A percentile compares a stretch with the other conserved stretches of the same genome.
phyloP scores from a whole-genome alignment of 164 flowering plant genomes.

The Euptelea pleiosperma region DNA sequence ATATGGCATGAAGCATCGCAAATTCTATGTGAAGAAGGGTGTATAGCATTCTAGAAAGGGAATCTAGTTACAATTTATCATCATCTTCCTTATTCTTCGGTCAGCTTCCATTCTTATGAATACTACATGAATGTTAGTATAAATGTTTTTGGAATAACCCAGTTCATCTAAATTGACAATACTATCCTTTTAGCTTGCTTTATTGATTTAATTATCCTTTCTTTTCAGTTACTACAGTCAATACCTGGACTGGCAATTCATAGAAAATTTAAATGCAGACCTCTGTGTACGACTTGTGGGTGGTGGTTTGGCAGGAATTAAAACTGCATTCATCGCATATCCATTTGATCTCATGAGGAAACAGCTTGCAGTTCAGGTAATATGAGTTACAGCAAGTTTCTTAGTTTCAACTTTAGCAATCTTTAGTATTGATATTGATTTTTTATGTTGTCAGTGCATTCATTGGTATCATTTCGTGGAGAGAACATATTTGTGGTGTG shows the following conservation, averaged over 20 bases:
- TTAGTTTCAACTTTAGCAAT: background rate
- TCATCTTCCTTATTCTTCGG: slow-evolving; percentile 82
- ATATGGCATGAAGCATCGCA: slow-evolving; percentile 82
- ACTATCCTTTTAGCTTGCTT: background rate
- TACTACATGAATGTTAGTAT: slow-evolving; percentile 61
- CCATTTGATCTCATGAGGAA: slow-evolving; percentile 88
- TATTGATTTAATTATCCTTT: slow-evolving; percentile 4
- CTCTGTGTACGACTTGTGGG: slow-evolving; percentile 54
- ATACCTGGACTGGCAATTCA: slow-evolving; percentile 41
- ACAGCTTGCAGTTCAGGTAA: slow-evolving; percentile 87
- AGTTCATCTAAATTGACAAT: background rate
- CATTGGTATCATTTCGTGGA: too few species aligned
- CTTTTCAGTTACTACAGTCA: slow-evolving; percentile 49
- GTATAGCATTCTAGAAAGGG: slow-evolving; percentile 86
- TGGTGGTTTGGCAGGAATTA: slow-evolving; percentile 85
- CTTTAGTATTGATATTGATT: too few species aligned
- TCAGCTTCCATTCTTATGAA: slow-evolving; percentile 75
- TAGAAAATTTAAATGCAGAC: slow-evolving; percentile 34
- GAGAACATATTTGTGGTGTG: too few species aligned
- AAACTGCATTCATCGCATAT: slow-evolving; percentile 75
- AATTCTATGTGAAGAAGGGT: slow-evolving; percentile 66
- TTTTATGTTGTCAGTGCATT: too few species aligned
- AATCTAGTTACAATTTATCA: slow-evolving; percentile 80
- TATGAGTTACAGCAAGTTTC: background rate
- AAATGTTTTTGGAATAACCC: background rate